These are phyloP conservation scores for Exutisphaerella laricina DNA, from an alignment of 2,329 filamentous ascomycete species.

Conservation along the genomic window DNA sequence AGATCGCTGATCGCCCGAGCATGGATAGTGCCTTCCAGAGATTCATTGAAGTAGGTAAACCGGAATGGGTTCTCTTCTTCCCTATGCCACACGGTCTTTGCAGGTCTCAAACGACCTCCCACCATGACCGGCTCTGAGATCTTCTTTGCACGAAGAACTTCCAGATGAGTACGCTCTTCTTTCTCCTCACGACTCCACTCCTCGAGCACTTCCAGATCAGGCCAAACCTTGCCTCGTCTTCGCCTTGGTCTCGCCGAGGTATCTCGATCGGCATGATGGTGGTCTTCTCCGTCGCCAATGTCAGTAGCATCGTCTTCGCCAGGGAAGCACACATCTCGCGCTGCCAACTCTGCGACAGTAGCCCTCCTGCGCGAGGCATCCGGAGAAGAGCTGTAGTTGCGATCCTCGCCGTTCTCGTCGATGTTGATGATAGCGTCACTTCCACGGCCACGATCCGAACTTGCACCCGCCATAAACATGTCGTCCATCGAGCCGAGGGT, in stretches of 20 bases:
- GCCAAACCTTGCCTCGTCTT: conserved; percentile 67
- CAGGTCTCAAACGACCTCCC: conserved; percentile 78
- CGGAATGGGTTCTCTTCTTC: conserved; percentile 88
- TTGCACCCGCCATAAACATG: conserved; percentile 60
- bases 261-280: conserved; percentile 37
- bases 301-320: conserved; percentile 60
- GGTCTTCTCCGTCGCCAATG: conserved; percentile 53
- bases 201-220: conserved; percentile 75
- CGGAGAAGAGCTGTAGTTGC: conserved; percentile 35
- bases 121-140: conserved; percentile 92
- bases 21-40: conserved; percentile 92
- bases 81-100: conserved; percentile 69
- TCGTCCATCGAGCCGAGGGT: conserved; percentile 53
- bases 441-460: conserved; percentile 33
- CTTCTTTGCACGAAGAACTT: conserved; percentile 78
- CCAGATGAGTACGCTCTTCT: conserved; percentile 64
- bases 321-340: conserved; percentile 91
- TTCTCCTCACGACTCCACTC: conserved; percentile 91
- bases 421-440: conserved; percentile 49
- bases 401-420: conserved; percentile 34
- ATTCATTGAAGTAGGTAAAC: conserved; percentile 98
- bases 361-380: conserved; percentile 39
- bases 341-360: conserved; percentile 58
- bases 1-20: conserved; percentile 92
- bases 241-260: conserved; percentile 42